Evolutionary conservation across 1,284 basidiomycete species (phyloP), one percentile per base, ranked within the genome.

Genomic region (Puccinia coronata): DNA sequence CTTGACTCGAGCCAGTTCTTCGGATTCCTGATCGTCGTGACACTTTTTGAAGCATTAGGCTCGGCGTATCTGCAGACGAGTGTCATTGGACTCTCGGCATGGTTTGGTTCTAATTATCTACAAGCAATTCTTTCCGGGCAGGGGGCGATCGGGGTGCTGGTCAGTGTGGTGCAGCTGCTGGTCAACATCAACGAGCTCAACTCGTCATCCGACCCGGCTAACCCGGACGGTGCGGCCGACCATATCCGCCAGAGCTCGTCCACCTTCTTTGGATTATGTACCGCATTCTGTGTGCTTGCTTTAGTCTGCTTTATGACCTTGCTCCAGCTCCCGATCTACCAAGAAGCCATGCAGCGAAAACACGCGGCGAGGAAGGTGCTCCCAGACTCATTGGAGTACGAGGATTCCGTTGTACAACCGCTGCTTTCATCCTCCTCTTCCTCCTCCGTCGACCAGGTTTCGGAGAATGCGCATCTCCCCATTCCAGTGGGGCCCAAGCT

Each of bases 121-220:
- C 84, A 85, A 67, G 84, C 82, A 28, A 84, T 85, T 51, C 77
- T 86, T 53, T 82, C 78, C 6, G 85, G 85, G 6, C 85, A 86
- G 74, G 83, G 83, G 14, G 84, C 84, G 41, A 83, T 85, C 67
- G 85, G 83, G 0, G 82, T 84, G 47, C 82, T 82, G 14, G 83
- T 86, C 51, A 82, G 84, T 8, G 57, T 83, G 47, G 81, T 84
- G 23, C 85, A 86, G 67, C 82, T 85, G 49, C 53, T 84, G n/a
- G 71, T 84, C 0, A 83, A 84, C 9, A 82, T 83, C 51, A 71
- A 82, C 5, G 82, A 83, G 36, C 79, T 79, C 51, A 82, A 82
- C 36, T 51, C 67, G n/a, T 25, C 59, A 11, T 75, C 57, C 18
- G 59, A 57, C 20, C 55, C 55, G n/a, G 61, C 73, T 34, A 63